Percentiles rank a stretch among this genome's conserved stretches.
These are phyloP conservation scores for Lichtheimia ornata DNA, from an alignment of 371 early-diverging fungal genomes.

Conservation along the genomic window DNA sequence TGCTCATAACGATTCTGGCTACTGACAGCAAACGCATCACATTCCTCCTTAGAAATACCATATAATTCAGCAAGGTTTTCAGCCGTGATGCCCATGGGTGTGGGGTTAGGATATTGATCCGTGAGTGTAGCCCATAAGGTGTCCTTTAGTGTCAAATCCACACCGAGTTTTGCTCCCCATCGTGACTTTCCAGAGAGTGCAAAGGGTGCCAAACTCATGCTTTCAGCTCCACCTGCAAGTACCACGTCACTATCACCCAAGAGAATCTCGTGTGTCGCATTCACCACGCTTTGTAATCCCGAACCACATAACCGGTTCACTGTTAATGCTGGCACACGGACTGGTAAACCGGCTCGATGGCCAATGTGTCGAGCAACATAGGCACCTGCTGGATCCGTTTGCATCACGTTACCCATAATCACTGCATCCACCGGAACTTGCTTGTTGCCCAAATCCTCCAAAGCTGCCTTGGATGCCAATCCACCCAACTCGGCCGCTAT, in stretches of 20 bases:
- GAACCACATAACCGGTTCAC: constrained; percentile 96
- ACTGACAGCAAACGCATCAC: constrained; percentile 83
- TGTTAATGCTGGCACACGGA: constrained; percentile 84
- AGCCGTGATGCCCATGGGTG: constrained; percentile 96
- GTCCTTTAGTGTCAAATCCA: constrained; percentile 87
- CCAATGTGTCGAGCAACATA: constrained; percentile 95
- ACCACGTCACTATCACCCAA: constrained; percentile 85
- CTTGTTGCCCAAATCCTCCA: constrained; percentile 68
- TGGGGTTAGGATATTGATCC: constrained; percentile 83
- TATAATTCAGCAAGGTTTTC: constrained; percentile 92
- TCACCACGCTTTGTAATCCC: constrained; percentile 94
- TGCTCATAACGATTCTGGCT: constrained; percentile 86
- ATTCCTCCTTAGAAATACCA: constrained; percentile 79
- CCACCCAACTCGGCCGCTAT: constrained; percentile 91
- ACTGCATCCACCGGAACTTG: constrained; percentile 82
- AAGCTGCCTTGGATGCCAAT: constrained; percentile 86
- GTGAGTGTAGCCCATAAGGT: constrained; percentile 83
- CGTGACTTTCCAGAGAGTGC: constrained; percentile 74
- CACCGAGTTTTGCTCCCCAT: constrained; percentile 86
- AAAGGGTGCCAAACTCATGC: constrained; percentile 92
- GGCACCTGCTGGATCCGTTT: constrained; percentile 82
- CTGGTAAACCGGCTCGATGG: constrained; percentile 81
- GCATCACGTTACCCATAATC: constrained; percentile 94
- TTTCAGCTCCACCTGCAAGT: constrained; percentile 92
- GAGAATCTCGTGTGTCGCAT: constrained; percentile 89